Conservation (phyloP, 495 filamentous ascomycete species). For the Neurospora sp. region DNA sequence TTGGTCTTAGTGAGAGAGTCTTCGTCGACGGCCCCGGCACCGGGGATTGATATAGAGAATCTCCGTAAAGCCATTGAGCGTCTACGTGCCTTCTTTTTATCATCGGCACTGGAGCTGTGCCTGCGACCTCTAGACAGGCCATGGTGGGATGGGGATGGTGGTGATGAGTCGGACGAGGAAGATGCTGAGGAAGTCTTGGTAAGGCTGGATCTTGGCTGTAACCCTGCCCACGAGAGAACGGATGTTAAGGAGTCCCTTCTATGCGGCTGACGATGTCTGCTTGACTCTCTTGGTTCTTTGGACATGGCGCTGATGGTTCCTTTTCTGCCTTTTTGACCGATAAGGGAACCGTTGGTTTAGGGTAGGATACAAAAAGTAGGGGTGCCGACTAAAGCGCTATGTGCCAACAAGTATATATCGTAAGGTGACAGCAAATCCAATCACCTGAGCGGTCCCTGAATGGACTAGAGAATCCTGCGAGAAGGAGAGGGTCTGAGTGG, state of each 20-base stretch:
- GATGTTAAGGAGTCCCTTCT: slow-evolving; percentile 22
- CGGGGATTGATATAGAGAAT: slow-evolving; percentile 13
- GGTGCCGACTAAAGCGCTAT: background rate
- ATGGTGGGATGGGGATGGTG: slow-evolving; percentile 1
- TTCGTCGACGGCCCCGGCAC: slow-evolving; percentile 3
- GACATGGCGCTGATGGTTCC: slow-evolving; percentile 11
- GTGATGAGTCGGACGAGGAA: slow-evolving; percentile 1
- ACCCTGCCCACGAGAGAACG: slow-evolving; percentile 19
- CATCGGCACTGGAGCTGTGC: slow-evolving; percentile 18
- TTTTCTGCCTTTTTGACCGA: background rate
- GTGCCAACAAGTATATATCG: background rate
- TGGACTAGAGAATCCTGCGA: background rate
- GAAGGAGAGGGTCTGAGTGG: background rate
- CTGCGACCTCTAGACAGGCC: slow-evolving; percentile 14
- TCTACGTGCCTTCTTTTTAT: slow-evolving; percentile 24
- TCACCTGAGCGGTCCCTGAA: background rate
- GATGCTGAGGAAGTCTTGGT: slow-evolving; percentile 8
- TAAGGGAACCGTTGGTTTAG: background rate
- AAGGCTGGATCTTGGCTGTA: slow-evolving; percentile 10
- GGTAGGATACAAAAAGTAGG: background rate
- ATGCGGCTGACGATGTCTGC: slow-evolving; percentile 17
- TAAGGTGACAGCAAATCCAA: background rate
- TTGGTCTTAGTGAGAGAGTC: slow-evolving; percentile 19
- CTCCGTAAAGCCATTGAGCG: slow-evolving; percentile 17
- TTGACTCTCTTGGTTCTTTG: slow-evolving; percentile 17